Percentiles rank a stretch among this genome's conserved stretches.
These are phyloP conservation scores for Saposhnikovia divaricata DNA, from an alignment of 129 eudicot species.

Conservation along the genomic window DNA sequence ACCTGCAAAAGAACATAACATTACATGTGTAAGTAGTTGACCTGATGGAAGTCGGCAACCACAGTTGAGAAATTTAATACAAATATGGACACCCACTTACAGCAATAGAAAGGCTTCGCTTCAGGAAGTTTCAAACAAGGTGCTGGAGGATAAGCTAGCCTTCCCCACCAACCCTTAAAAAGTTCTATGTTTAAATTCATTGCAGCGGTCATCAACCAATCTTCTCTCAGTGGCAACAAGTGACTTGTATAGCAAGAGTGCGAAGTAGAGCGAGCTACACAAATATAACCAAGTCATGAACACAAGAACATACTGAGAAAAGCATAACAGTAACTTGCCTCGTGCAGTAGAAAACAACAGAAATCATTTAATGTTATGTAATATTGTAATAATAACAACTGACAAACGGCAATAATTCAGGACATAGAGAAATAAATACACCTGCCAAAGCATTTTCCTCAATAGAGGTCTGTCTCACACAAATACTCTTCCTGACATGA, in stretches of 20 bases:
- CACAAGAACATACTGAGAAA: not conserved
- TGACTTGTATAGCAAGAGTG: not conserved
- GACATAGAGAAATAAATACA: not conserved
- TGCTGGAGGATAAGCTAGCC: constrained; percentile 21
- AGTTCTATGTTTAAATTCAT: constrained; percentile 6
- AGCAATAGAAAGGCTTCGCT: constrained; percentile 12
- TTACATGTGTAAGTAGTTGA: not conserved
- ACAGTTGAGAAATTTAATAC: not conserved
- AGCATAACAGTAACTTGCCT: not conserved
- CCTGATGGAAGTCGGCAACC: not conserved
- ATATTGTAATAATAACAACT: not conserved
- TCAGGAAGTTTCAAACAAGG: constrained; percentile 10
- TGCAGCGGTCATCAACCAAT: constrained; percentile 11
- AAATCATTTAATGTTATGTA: not conserved
- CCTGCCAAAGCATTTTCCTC: constrained; percentile 6
- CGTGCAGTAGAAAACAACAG: not conserved
- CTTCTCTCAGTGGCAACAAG: not conserved
- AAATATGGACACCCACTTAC: constrained; percentile 8
- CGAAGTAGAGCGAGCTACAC: not conserved
- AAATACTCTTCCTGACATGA: constrained; percentile 1
- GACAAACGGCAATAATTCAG: not conserved
- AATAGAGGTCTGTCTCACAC: not conserved
- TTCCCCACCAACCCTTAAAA: constrained; percentile 27
- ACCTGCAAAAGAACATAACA: constrained; percentile 8
- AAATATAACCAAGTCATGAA: not conserved